Evolutionary conservation across 116 monocot species (phyloP), one percentile per base, ranked within the genome.

Genomic region (Cymodocea nodosa): DNA sequence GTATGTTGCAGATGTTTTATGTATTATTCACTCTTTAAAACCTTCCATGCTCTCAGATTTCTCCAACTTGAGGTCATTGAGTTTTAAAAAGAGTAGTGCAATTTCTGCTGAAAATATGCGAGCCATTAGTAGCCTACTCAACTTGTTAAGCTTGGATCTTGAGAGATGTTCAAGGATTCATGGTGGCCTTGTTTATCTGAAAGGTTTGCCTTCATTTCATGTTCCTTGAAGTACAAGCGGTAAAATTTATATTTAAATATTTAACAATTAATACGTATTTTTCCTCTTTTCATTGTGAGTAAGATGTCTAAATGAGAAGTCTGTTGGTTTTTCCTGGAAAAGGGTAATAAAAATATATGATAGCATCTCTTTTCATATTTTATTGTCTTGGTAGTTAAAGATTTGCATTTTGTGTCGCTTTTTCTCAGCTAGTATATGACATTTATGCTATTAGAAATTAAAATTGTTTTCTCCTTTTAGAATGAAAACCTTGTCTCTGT

Each of bases 91-190:
- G 70, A 92, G 77, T 78, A 71, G 62, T 79, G 69, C 77, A 49
- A 79, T 98, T 35, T 84, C 79, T 79, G 83, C 77, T 39, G 88
- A 98, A 84, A 82, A 88, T 76, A 82, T 92, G 84, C 84, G 69
- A 77, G 81, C 82, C 65, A 79, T 98, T 77, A 23, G 70, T 2
- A 72, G 78, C 56, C 82, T 98, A 69, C 65, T 75, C 35, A 98
- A 98, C 69, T 77, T 98, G 77, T 78, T 82, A 67, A 86, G 81
- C 68, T 80, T 98, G 73, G 98, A 98, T 77, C 80, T 98, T 50
- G 98, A 98, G 65, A 84, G 91, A 73, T 92, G 92, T 67, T 72
- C 79, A 55, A 72, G 70, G 19, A 91, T 98, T 82, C 91, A 88
- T 72, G 92, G 98, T 25, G 92, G 98, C 51, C 72, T 98, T 60